A percentile compares a stretch with the other conserved stretches of the same genome.
Evolutionary conservation across 2,329 filamentous ascomycete species (phyloP).

Genomic region (Alternaria atra): DNA sequence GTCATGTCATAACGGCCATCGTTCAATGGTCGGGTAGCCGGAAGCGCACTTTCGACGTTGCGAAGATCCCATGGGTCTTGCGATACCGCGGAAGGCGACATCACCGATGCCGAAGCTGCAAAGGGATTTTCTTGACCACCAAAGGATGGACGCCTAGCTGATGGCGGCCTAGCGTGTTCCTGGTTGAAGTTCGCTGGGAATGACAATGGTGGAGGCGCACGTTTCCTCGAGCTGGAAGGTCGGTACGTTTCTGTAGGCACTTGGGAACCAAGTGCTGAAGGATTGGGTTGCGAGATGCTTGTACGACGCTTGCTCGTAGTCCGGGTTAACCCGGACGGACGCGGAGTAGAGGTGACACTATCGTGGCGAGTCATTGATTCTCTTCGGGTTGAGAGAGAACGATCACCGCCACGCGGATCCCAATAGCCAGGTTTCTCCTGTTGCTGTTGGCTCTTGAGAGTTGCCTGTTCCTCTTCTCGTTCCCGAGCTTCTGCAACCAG

Average conservation of each 20-base stretch:
- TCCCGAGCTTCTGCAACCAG: slow-evolving; percentile 34
- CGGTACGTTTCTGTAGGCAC: slow-evolving; percentile 21
- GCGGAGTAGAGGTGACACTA: slow-evolving; percentile 28
- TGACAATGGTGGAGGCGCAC: slow-evolving; percentile 28
- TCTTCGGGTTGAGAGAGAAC: slow-evolving; percentile 22
- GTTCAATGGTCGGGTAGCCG: slow-evolving; percentile 15
- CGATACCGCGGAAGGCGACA: slow-evolving; percentile 11
- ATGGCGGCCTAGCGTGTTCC: slow-evolving; percentile 25
- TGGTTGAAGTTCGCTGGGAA: slow-evolving; percentile 28
- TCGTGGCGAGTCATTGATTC: slow-evolving; percentile 31
- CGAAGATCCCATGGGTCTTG: slow-evolving; percentile 40
- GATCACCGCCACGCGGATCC: slow-evolving; percentile 30
- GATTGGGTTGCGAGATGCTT: slow-evolving; percentile 35
- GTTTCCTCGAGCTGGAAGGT: slow-evolving; percentile 27
- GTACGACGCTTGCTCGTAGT: slow-evolving; percentile 31
- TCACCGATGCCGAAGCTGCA: slow-evolving; percentile 21
- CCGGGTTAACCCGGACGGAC: slow-evolving; percentile 24
- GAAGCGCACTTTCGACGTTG: slow-evolving; percentile 28
- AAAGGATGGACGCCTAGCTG: slow-evolving; percentile 33
- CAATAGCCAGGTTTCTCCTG: slow-evolving; percentile 38
- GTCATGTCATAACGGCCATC: slow-evolving; percentile 22
- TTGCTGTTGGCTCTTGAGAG: slow-evolving; percentile 35
- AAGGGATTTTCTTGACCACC: slow-evolving; percentile 31
- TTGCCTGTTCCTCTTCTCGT: slow-evolving; percentile 32
- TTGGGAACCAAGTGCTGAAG: slow-evolving; percentile 26